Conservation (phyloP, 805 yeast genomes). For the Candida xiaguanensis region DNA sequence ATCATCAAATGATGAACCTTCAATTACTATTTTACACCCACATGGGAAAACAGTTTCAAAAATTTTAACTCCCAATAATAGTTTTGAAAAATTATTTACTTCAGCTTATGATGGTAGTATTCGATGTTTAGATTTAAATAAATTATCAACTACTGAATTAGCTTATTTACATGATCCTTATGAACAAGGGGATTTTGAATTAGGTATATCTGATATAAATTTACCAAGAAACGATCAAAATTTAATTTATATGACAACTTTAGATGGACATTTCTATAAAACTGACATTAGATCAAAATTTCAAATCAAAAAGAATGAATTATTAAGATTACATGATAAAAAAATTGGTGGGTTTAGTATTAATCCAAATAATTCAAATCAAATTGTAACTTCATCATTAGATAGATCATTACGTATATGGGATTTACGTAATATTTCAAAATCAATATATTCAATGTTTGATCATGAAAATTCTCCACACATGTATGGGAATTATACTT, state of each 20-base stretch:
- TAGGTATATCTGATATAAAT: constrained; percentile 75
- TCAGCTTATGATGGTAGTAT: constrained; percentile 88
- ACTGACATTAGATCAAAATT: constrained; percentile 60
- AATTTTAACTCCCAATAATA: constrained; percentile 49
- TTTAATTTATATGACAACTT: constrained; percentile 67
- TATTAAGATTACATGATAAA: constrained; percentile 75
- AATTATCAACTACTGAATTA: constrained; percentile 53
- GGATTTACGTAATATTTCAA: constrained; percentile 66
- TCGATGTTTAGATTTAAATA: constrained; percentile 63
- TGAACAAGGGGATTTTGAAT: constrained; percentile 34
- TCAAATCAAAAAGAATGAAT: constrained; percentile 20
- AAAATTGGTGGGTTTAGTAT: constrained; percentile 88
- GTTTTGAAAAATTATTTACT: constrained; percentile 57
- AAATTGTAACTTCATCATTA: constrained; percentile 82
- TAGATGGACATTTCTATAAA: constrained; percentile 75
- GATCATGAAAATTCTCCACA: constrained; percentile 48
- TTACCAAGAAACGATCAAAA: constrained; percentile 39
- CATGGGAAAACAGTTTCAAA: constrained; percentile 75
- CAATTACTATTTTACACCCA: constrained; percentile 61
- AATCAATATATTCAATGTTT: constrained; percentile 45
- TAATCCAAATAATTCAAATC: constrained; percentile 63
- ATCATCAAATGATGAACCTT: constrained; percentile 35
- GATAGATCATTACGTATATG: constrained; percentile 82
- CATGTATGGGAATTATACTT: constrained; percentile 56
- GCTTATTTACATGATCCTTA: constrained; percentile 46